phyloP scores from a whole-genome alignment of 805 yeast species.

The Danielia reshetovae region DNA sequence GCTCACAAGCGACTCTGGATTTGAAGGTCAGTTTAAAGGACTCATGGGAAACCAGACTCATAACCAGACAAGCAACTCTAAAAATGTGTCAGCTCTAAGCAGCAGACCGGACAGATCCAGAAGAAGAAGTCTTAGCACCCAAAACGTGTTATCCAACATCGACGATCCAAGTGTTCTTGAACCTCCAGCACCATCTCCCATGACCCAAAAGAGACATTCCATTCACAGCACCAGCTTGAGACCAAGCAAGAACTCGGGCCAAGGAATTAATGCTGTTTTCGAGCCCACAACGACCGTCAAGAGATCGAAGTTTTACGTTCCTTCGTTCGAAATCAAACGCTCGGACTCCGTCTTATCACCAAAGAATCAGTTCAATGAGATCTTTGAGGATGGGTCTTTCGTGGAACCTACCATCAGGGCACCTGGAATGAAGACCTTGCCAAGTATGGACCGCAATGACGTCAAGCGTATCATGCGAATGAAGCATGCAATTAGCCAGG shows the following conservation, averaged over 20 bases:
- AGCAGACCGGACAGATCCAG: background rate
- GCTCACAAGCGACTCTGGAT: constrained; percentile 45
- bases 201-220: constrained; percentile 6
- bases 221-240: constrained; percentile 3
- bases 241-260: constrained; percentile 1
- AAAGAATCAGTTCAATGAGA: constrained; percentile 35
- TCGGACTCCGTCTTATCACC: constrained; percentile 34
- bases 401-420: constrained; percentile 36
- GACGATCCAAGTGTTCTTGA: constrained; percentile 16
- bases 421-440: constrained; percentile 46
- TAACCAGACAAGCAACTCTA: background rate
- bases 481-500: constrained; percentile 36
- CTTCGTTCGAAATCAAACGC: constrained; percentile 40
- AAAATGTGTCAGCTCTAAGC: background rate
- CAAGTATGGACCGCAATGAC: constrained; percentile 46
- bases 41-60: constrained; percentile 16
- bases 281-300: background rate
- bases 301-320: constrained; percentile 35
- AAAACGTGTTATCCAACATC: constrained; percentile 25
- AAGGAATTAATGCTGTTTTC: background rate
- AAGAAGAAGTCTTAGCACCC: constrained; percentile 24
- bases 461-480: constrained; percentile 33
- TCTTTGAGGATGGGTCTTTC: constrained; percentile 27
- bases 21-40: constrained; percentile 40
- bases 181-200: constrained; percentile 12